Conservation (phyloP, 78 protist species). For the Polysphondylium violaceum region DNA sequence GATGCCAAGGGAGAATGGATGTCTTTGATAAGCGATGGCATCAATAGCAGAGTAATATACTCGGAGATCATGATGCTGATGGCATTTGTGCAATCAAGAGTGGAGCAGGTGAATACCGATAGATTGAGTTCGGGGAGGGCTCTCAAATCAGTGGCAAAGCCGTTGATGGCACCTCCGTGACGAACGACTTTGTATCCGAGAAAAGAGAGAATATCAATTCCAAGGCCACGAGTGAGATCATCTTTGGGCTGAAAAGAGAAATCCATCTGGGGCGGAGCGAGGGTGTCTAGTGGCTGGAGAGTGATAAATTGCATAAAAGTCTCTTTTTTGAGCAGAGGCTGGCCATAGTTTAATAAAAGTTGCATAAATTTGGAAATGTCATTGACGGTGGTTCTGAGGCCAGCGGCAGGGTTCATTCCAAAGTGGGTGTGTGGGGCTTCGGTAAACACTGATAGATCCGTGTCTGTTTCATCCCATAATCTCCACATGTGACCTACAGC, state of each 20-base stretch:
- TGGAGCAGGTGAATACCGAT: constrained; percentile 4
- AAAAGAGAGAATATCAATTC: constrained; percentile 20
- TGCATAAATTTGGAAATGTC: constrained; percentile 32
- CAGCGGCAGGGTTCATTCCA: constrained; percentile 71
- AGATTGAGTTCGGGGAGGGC: constrained; percentile 44
- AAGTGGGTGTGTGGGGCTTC: constrained; percentile 60
- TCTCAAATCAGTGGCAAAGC: constrained; percentile 69
- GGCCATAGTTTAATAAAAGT: constrained; percentile 40
- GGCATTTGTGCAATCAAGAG: constrained; percentile 37
- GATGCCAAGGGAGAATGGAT: neutral
- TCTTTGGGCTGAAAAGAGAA: neutral
- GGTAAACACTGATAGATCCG: constrained; percentile 15
- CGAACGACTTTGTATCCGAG: neutral
- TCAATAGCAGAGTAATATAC: neutral
- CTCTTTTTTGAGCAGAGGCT: neutral
- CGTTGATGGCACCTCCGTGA: constrained; percentile 76
- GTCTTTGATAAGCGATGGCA: neutral
- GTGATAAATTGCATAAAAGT: constrained; percentile 29
- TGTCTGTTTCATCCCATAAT: constrained; percentile 60
- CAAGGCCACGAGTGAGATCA: constrained; percentile 18
- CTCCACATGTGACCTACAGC: constrained; percentile 68
- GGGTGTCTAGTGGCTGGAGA: constrained; percentile 36
- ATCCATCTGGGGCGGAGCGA: neutral
- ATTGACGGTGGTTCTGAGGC: constrained; percentile 11
- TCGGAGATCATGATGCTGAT: constrained; percentile 1